Base-by-base conservation (phyloP, 441 rosid genomes). In the Erysimum pusillum region DNA sequence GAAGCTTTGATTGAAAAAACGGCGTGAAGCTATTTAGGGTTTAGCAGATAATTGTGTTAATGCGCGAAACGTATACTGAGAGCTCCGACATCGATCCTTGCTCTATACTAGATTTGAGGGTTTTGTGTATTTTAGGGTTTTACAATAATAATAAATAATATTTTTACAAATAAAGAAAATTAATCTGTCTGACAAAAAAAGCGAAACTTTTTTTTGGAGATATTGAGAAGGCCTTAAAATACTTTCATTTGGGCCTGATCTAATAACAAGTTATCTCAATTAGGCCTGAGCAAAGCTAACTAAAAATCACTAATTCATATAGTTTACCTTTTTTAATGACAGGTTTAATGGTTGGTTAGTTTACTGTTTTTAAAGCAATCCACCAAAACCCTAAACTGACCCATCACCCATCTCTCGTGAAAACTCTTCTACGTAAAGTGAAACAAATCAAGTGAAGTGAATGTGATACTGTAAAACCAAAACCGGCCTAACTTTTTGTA, bases 51-150 rank as follows among this genome's bases (percentile, higher is more conserved):
- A 17, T 7, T 9, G 60, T 17, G 58, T 45, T 34, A 74, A 56
- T 49, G 53, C 46, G 64, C 15, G 11, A 44, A 11, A 74, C 5
- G 10, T 57, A 7, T n/a, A 36, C 60, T 66, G 36, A 32, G 10
- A 49, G 74, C 46, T 74, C 74, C 74, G 74, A 68, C 63, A 49
- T 28, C 31, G 62, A 75, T 59, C 54, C 13, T 66, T 20, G 2
- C 46, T 20, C 3, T 4, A 22, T 10, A 35, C 60, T 20, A 22
- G 18, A 63, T 14, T 25, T 28, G 38, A 9, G 74, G 79, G 79
- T 68, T 75, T 39, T 67, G 68, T 48, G 42, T 13, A 17, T 9
- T 75, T 75, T 66, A 68, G 69, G 79, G 74, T 75, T 75, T 74
- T 31, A 54, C 66, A 14, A 69, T 9, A 31, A 22, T 11, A 51